Base-by-base conservation (phyloP, 768 basidiomycete species). In the Neoboletus magnificus region DNA sequence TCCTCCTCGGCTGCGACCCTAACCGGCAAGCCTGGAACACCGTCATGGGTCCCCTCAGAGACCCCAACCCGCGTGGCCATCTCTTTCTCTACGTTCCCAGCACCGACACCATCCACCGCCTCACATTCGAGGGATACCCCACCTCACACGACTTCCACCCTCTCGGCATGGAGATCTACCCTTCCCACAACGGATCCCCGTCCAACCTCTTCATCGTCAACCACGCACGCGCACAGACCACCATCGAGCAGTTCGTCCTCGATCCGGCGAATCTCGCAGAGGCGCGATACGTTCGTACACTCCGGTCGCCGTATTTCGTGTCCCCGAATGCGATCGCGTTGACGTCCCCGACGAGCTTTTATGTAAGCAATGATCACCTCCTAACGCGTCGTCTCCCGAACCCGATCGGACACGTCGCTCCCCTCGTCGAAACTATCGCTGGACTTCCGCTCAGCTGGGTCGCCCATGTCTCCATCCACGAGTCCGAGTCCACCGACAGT, bases 341-440 rank as follows among this genome's bases (percentile, higher is more conserved):
- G 32, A 84, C 86, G 10, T 81, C 84, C 41, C 81, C 84, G 1
- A 77, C 80, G 54, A 80, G 85, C 1, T 89, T 91, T 67, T 89
- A 85, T 62, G 78, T 90, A 47, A 80, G 81, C 40, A 86, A 91
- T 64, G 89, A 91, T 66, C 89, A 91, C 62, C 69, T 81, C 35
- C 66, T 87, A 63, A 88, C 86, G 3, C 78, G 84, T 9, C 82
- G 88, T 15, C 71, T 83, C 20, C 82, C 83, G 0, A 63, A 69
- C 32, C 61, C 63, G 11, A 37, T 86, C n/a, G 82, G 83, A 10
- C 69, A 71, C 40, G 53, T 83, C 25, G 61, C 84, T 0, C 81
- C 87, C 2, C 7, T 83, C 35, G 41, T 79, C 50, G 89, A 91
- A 64, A 77, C 82, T 5, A 1, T 83, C 18, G 68, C 84, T 4